Evolutionary conservation across 495 filamentous ascomycete species (phyloP).

Genomic region (Aspergillus biplanus): DNA sequence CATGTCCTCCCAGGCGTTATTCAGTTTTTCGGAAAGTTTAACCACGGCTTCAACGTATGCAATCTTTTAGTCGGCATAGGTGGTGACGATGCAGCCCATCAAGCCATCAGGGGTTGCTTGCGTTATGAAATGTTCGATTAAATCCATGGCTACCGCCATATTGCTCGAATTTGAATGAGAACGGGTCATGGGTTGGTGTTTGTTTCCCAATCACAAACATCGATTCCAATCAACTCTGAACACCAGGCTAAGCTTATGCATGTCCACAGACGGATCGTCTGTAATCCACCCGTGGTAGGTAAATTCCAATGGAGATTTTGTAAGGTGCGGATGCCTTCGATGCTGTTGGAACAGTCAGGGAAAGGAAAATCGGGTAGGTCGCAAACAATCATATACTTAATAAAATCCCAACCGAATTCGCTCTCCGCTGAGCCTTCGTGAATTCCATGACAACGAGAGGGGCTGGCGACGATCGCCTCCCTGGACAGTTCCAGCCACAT

Average conservation of each 20-base stretch:
- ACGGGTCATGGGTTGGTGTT: no score
- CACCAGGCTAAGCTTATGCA: no score
- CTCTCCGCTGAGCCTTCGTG: not conserved
- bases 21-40: not conserved
- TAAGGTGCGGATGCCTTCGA: not conserved
- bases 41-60: not conserved
- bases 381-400: not conserved
- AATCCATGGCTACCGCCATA: not conserved
- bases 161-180: no score
- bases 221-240: no score
- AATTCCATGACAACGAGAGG: not conserved
- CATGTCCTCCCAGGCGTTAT: slow-evolving; percentile 4
- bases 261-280: not conserved
- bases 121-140: not conserved
- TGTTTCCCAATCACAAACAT: no score
- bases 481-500: not conserved
- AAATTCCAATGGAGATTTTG: not conserved
- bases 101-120: not conserved
- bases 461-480: not conserved
- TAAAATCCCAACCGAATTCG: not conserved
- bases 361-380: not conserved
- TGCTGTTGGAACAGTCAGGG: not conserved
- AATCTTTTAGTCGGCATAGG: not conserved
- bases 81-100: not conserved
- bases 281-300: not conserved